Evolutionary conservation across 371 early-diverging fungal genomes (phyloP).

Genomic region (Choanephora cucurbitarum): DNA sequence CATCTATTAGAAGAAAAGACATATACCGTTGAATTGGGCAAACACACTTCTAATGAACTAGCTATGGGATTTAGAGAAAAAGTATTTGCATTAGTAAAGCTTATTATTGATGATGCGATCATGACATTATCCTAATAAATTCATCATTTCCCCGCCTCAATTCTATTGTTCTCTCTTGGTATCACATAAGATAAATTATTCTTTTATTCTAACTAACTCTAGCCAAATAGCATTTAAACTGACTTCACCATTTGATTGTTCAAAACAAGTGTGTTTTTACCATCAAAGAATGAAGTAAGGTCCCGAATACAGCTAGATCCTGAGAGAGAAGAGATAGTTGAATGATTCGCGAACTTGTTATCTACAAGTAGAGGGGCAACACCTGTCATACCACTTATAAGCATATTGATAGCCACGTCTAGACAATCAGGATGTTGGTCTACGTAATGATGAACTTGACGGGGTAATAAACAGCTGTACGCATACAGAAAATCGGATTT

Average conservation of each 20-base stretch:
- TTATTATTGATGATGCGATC: slow-evolving; percentile 13
- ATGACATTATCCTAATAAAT: slow-evolving; percentile 9
- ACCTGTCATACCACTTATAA: slow-evolving; percentile 28
- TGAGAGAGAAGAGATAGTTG: neutral
- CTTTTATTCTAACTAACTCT: too few species aligned
- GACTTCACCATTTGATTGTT: slow-evolving; percentile 11
- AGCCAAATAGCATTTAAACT: too few species aligned
- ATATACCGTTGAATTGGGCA: slow-evolving; percentile 3
- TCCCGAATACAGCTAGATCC: slow-evolving; percentile 8
- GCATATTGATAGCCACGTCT: slow-evolving; percentile 34
- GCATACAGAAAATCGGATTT: slow-evolving; percentile 30
- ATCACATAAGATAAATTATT: too few species aligned
- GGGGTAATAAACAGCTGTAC: slow-evolving; percentile 38
- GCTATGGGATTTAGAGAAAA: slow-evolving; percentile 22
- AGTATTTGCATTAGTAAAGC: slow-evolving; percentile 14
- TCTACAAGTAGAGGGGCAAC: slow-evolving; percentile 22
- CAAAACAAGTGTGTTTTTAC: slow-evolving; percentile 10
- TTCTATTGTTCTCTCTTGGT: too few species aligned
- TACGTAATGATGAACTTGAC: slow-evolving; percentile 27
- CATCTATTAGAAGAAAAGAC: neutral
- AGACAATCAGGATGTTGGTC: slow-evolving; percentile 28
- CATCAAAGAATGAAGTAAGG: slow-evolving; percentile 6
- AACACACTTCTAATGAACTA: neutral
- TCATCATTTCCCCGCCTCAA: neutral
- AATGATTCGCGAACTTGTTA: neutral